A percentile compares a stretch with the other conserved stretches of the same genome.
Evolutionary conservation across 371 early-diverging fungal genomes (phyloP).

Genomic region (Haplosporangium sp.): DNA sequence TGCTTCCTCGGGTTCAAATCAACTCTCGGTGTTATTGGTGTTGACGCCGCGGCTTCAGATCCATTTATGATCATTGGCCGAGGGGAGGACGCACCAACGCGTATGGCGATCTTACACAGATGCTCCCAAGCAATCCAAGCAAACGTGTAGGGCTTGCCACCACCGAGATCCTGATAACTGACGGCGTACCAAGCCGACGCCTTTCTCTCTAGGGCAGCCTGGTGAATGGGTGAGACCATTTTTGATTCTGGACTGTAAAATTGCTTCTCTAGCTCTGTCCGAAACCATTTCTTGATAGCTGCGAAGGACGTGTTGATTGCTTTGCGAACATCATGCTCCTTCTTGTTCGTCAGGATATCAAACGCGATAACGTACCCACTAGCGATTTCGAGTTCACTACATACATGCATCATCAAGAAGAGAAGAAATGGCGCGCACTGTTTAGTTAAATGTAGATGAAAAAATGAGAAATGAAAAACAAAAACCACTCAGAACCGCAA

Average conservation of each 20-base stretch:
- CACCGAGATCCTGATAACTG: conserved; percentile 64
- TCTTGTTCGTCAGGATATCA: conserved; percentile 52
- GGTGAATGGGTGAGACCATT: conserved; percentile 39
- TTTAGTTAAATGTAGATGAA: background rate
- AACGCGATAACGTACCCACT: conserved; percentile 53
- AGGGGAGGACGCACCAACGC: conserved; percentile 2
- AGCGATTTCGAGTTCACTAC: conserved; percentile 55
- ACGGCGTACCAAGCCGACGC: conserved; percentile 85
- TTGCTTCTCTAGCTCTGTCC: conserved; percentile 59
- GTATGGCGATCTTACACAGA: conserved; percentile 64
- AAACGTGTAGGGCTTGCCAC: conserved; percentile 64
- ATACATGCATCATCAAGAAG: background rate
- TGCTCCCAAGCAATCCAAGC: conserved; percentile 71
- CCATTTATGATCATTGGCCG: no score
- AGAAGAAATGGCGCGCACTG: background rate
- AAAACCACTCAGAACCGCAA: background rate
- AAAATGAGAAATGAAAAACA: background rate
- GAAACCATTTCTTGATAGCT: conserved; percentile 57
- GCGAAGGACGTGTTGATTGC: conserved; percentile 58
- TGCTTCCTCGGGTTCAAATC: background rate
- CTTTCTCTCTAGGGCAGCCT: conserved; percentile 52
- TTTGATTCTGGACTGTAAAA: conserved; percentile 44
- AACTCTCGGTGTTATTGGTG: background rate
- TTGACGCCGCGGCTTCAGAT: no score
- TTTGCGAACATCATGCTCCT: conserved; percentile 60